Evolutionary conservation across 805 yeast genomes (phyloP), one percentile per base, ranked within the genome.

Genomic region (Ogataea glucozyma): DNA sequence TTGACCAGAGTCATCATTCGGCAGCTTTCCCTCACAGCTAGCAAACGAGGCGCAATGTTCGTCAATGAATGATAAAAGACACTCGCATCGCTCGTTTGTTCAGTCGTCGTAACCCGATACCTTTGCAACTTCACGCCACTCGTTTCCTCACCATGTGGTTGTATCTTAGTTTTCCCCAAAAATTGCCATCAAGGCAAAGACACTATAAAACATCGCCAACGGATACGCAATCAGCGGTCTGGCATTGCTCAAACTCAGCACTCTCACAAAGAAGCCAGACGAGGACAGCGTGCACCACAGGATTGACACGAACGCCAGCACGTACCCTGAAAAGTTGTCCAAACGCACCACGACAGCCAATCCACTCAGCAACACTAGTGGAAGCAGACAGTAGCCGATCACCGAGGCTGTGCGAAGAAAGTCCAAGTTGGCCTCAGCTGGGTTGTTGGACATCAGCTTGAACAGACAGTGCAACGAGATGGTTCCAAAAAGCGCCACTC

Each of bases 151-250:
- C 18, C 12, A 38, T 40, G 31, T n/a, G n/a, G n/a, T n/a, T n/a
- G n/a, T n/a, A n/a, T n/a, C n/a, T n/a, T n/a, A n/a, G n/a, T n/a
- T 63, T 46, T 64, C 69, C 9, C 57, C 69, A 49, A 93, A 93
- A 24, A 93, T 84, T 1, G 97, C 95, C 95, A 93, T 89, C 53
- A 93, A 73, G 23, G 97, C 96, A 73, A 93, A 93, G 3, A 91
- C 90, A 44, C 90, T 81, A 72, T 93, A 93, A 62, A 91, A 91
- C 69, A 93, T 79, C 11, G 85, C 82, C 57, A 93, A 72, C 2
- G 99, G 99, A 60, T 93, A 93, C 2, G 97, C 99, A 46, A 93
- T 85, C 49, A 93, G 76, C 4, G 85, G 83, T 57, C 99, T 80
- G 49, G 91, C 96, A 54, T 89, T 87, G 39, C 83, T 81, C 46